Evolutionary conservation across 2,329 filamentous ascomycete species (phyloP).

Genomic region (Xylaria multiplex): DNA sequence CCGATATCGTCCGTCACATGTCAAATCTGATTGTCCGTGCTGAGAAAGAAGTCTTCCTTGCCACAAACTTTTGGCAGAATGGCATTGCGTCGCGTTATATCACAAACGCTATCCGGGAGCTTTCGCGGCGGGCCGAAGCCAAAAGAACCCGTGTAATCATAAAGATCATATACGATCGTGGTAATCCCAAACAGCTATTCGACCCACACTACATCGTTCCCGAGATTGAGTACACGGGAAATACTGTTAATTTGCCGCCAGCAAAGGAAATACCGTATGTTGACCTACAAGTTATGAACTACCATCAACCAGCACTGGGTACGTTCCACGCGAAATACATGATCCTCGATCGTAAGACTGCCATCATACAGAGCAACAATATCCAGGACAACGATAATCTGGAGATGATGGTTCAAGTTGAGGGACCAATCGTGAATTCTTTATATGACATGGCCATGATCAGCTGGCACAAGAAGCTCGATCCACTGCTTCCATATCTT

Average conservation of each 20-base stretch:
- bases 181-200: conserved; percentile 69
- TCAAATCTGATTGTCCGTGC: conserved; percentile 80
- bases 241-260: conserved; percentile 68
- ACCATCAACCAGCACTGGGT: conserved; percentile 74
- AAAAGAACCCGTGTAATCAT: conserved; percentile 69
- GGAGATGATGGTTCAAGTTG: conserved; percentile 81
- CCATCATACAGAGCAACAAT: conserved; percentile 80
- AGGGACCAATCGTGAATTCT: conserved; percentile 80
- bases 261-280: conserved; percentile 75
- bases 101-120: conserved; percentile 73
- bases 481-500: conserved; percentile 67
- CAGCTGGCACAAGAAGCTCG: conserved; percentile 73
- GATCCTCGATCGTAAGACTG: conserved; percentile 77
- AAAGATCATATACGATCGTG: conserved; percentile 81
- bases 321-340: conserved; percentile 84
- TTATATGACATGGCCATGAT: conserved; percentile 79
- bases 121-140: conserved; percentile 71
- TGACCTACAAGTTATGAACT: conserved; percentile 77
- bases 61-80: conserved; percentile 80
- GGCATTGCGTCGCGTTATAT: conserved; percentile 74
- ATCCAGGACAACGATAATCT: conserved; percentile 82
- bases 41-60: conserved; percentile 76
- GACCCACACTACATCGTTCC: conserved; percentile 72
- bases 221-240: conserved; percentile 66
- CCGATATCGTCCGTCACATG: conserved; percentile 78